A percentile compares a stretch with the other conserved stretches of the same genome.
Evolutionary conservation across 495 filamentous ascomycete genomes (phyloP).

Genomic region (Neurospora terricola): DNA sequence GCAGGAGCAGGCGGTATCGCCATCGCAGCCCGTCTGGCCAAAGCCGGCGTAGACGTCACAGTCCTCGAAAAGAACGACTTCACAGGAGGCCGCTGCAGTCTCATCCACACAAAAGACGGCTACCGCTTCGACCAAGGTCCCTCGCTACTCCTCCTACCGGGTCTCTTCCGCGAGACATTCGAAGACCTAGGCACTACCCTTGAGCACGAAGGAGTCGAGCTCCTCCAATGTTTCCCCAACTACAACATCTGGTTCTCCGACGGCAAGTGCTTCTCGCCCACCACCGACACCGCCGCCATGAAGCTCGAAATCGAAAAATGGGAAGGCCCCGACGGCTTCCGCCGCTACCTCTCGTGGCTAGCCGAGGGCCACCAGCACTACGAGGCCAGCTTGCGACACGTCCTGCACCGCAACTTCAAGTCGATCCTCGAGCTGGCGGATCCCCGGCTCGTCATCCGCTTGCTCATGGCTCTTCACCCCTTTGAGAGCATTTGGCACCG

Average conservation of each 20-base stretch:
- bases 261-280: slow-evolving; percentile 46
- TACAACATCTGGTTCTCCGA: slow-evolving; percentile 52
- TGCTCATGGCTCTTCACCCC: slow-evolving; percentile 47
- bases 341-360: slow-evolving; percentile 50
- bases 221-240: slow-evolving; percentile 61
- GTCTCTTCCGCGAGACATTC: slow-evolving; percentile 54
- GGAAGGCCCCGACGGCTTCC: slow-evolving; percentile 56
- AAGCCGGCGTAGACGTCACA: slow-evolving; percentile 53
- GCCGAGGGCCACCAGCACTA: slow-evolving; percentile 55
- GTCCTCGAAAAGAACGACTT: slow-evolving; percentile 61
- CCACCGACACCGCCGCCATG: slow-evolving; percentile 51
- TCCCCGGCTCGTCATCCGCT: slow-evolving; percentile 38
- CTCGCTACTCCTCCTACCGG: slow-evolving; percentile 57
- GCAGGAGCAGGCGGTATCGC: slow-evolving; percentile 60
- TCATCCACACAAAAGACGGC: slow-evolving; percentile 40
- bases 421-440: slow-evolving; percentile 39
- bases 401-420: slow-evolving; percentile 54
- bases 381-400: slow-evolving; percentile 48
- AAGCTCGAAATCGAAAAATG: slow-evolving; percentile 56
- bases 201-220: slow-evolving; percentile 46
- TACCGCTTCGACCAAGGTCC: slow-evolving; percentile 66
- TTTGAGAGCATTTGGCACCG: slow-evolving; percentile 54
- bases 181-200: slow-evolving; percentile 51
- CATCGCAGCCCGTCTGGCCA: slow-evolving; percentile 56
- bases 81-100: slow-evolving; percentile 54